A percentile compares a stretch with the other conserved stretches of the same genome.
Evolutionary conservation across 2,329 filamentous ascomycete genomes (phyloP).

Genomic region (Colletotrichum chlorophyti): DNA sequence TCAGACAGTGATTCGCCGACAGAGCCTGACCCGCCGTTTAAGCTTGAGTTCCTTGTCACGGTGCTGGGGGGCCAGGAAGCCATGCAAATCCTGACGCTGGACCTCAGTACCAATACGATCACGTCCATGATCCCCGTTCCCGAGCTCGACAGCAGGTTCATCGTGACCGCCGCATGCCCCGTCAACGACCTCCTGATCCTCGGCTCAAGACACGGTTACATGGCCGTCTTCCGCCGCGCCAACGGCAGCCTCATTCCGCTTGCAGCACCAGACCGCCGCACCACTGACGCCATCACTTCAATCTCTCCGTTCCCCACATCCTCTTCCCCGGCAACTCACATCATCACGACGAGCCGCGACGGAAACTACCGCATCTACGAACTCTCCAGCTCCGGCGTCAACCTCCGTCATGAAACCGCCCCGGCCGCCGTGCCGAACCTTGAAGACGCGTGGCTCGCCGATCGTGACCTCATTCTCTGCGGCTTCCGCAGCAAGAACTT

Average conservation of each 20-base stretch:
- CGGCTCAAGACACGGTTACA: slow-evolving; percentile 59
- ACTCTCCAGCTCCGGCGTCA: slow-evolving; percentile 49
- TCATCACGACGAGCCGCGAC: slow-evolving; percentile 79
- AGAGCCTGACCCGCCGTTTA: not conserved
- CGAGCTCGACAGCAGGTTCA: slow-evolving; percentile 55
- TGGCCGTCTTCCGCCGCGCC: slow-evolving; percentile 45
- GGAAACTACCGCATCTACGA: slow-evolving; percentile 74
- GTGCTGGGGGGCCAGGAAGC: slow-evolving; percentile 50
- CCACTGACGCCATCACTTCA: slow-evolving; percentile 71
- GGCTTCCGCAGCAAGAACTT: slow-evolving; percentile 85
- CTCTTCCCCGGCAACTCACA: slow-evolving; percentile 41
- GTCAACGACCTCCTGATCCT: slow-evolving; percentile 53
- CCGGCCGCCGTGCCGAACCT: slow-evolving; percentile 79
- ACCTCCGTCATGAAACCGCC: slow-evolving; percentile 71
- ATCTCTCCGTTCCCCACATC: slow-evolving; percentile 56
- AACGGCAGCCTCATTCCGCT: slow-evolving; percentile 37
- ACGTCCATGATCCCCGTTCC: slow-evolving; percentile 39
- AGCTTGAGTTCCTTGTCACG: slow-evolving; percentile 49
- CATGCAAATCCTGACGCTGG: slow-evolving; percentile 51
- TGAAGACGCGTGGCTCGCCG: slow-evolving; percentile 71
- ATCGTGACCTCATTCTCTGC: slow-evolving; percentile 70
- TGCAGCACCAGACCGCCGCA: slow-evolving; percentile 47
- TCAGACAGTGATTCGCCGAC: too few relatives aligned
- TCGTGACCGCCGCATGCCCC: slow-evolving; percentile 54
- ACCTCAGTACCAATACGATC: slow-evolving; percentile 38